phyloP scores from a whole-genome alignment of 2,329 filamentous ascomycete species.

The Immersiporthe knoxdaviesiana region DNA sequence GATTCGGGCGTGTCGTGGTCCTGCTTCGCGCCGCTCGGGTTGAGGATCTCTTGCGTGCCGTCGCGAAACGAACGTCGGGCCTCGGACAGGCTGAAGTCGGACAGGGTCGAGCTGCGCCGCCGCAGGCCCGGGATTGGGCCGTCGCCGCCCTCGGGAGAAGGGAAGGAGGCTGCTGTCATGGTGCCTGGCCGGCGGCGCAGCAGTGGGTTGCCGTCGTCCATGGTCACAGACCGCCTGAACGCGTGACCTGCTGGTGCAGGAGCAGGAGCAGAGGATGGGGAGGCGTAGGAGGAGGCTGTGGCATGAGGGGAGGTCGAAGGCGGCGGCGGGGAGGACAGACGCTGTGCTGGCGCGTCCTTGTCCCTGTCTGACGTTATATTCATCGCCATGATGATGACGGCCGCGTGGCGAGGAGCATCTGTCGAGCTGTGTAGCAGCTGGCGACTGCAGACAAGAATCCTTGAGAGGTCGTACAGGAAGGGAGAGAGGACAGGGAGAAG shows the following conservation, averaged over 20 bases:
- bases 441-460: background rate
- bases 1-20: conserved; percentile 49
- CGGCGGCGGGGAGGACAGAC: conserved; percentile 16
- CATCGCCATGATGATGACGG: conserved; percentile 21
- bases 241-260: conserved; percentile 40
- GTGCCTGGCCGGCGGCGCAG: conserved; percentile 33
- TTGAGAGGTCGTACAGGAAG: too few relatives aligned
- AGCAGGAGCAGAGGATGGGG: conserved; percentile 16
- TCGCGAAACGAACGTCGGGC: conserved; percentile 67
- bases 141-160: conserved; percentile 35
- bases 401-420: conserved; percentile 11
- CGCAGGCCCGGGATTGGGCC: conserved; percentile 42
- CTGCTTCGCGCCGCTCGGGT: conserved; percentile 49
- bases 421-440: background rate
- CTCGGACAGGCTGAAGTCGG: conserved; percentile 73
- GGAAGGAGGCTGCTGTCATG: conserved; percentile 29
- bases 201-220: conserved; percentile 39
- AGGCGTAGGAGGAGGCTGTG: conserved; percentile 19
- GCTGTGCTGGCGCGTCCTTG: conserved; percentile 14
- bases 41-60: conserved; percentile 68
- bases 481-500: background rate
- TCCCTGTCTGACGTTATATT: conserved; percentile 12
- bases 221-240: conserved; percentile 47
- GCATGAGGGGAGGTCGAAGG: conserved; percentile 20
- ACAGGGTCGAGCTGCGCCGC: conserved; percentile 77